phyloP scores from a whole-genome alignment of 441 rosid genomes.

The Kokia cookei region DNA sequence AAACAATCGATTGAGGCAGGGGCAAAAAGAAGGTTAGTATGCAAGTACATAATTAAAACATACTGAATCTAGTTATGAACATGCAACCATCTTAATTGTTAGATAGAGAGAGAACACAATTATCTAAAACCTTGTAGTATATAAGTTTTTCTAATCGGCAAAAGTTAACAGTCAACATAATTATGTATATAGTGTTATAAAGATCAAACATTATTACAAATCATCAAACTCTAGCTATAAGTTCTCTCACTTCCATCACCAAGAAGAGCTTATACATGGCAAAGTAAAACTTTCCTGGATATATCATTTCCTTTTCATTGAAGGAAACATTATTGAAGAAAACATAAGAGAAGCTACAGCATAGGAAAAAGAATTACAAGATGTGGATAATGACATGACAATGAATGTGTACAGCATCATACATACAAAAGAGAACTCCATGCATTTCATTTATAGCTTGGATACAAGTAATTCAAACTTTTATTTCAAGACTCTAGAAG shows the following conservation, averaged over 20 bases:
- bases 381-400: neutral
- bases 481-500: neutral
- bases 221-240: neutral
- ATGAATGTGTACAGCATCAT: neutral
- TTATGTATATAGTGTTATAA: neutral
- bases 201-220: neutral
- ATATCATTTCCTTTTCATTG: neutral
- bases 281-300: neutral
- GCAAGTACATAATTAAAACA: constrained; percentile 3
- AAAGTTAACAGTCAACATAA: neutral
- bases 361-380: neutral
- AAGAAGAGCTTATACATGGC: neutral
- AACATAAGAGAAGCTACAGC: neutral
- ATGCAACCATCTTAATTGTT: neutral
- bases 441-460: neutral
- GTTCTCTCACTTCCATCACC: neutral
- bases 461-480: neutral
- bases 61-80: neutral
- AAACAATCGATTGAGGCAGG: neutral
- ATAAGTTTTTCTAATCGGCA: neutral
- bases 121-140: neutral
- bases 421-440: neutral
- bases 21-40: neutral
- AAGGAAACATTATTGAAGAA: neutral
- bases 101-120: neutral